Evolutionary conservation across 1,139 yeast genomes (phyloP).

Genomic region (Debaryomycetaceae sp.): DNA sequence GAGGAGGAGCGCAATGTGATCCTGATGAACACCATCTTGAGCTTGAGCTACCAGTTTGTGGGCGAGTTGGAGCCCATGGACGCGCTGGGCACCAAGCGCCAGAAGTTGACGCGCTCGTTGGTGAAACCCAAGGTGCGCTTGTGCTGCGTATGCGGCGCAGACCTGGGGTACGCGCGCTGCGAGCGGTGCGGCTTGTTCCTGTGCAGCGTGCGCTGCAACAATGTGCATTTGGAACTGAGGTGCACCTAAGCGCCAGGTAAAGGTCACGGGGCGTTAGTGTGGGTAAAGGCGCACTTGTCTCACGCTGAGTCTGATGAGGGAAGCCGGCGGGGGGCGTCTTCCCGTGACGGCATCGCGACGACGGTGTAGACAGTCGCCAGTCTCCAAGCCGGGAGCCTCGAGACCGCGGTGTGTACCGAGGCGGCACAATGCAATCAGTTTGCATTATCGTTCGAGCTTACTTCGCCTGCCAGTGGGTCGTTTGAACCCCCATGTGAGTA

Average conservation of each 20-base stretch:
- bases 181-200: constrained; percentile 37
- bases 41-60: constrained; percentile 38
- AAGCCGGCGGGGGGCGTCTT: no score
- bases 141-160: constrained; percentile 42
- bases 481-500: no score
- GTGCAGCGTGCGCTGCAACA: constrained; percentile 40
- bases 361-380: no score
- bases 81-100: constrained; percentile 14
- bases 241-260: constrained; percentile 27
- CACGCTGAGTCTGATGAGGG: no score
- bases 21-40: constrained; percentile 38
- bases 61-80: constrained; percentile 25
- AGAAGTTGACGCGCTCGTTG: constrained; percentile 11
- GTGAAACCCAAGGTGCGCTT: constrained; percentile 34
- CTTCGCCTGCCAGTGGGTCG: no score
- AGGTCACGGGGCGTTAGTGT: no score
- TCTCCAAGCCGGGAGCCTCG: no score
- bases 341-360: no score
- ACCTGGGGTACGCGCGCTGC: constrained; percentile 39
- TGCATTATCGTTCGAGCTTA: no score
- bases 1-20: constrained; percentile 46
- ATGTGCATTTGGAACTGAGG: constrained; percentile 41
- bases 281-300: no score
- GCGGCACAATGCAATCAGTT: no score
- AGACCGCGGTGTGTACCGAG: no score